phyloP scores from a whole-genome alignment of 2,329 filamentous ascomycete species.

The Xylaria hypoxylon region DNA sequence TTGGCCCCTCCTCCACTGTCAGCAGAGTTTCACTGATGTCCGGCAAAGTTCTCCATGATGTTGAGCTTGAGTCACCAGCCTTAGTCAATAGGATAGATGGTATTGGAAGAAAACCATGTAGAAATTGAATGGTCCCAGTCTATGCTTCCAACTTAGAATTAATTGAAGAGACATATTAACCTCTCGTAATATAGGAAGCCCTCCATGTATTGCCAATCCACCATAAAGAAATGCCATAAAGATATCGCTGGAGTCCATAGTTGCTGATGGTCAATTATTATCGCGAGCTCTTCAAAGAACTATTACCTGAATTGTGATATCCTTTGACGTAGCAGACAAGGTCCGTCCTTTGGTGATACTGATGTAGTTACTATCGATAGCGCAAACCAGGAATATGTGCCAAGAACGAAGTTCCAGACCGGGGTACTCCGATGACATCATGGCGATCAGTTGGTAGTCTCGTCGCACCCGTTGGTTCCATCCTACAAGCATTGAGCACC shows the following conservation, averaged over 20 bases:
- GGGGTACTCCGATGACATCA: constrained; percentile 26
- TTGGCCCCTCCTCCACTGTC: neutral
- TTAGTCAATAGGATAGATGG: neutral
- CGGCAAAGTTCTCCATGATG: constrained; percentile 9
- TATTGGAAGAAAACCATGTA: neutral
- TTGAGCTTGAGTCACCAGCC: neutral
- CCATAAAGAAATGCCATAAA: constrained; percentile 3
- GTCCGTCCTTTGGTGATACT: neutral
- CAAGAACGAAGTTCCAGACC: constrained; percentile 11
- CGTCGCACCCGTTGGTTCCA: neutral
- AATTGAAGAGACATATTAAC: neutral
- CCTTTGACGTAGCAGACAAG: neutral
- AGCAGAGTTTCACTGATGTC: neutral
- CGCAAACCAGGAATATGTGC: neutral
- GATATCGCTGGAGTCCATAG: neutral
- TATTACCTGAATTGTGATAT: neutral
- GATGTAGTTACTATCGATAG: neutral
- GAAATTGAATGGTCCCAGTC: neutral
- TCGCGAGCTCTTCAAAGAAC: neutral
- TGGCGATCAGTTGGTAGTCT: constrained; percentile 2
- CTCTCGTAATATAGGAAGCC: neutral
- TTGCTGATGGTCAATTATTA: neutral
- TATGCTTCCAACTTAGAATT: neutral
- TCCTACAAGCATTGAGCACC: neutral
- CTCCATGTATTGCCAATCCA: neutral